Conservation (phyloP, 192 early-diverging fungal genomes). For the Coemansia guatemalensis region DNA sequence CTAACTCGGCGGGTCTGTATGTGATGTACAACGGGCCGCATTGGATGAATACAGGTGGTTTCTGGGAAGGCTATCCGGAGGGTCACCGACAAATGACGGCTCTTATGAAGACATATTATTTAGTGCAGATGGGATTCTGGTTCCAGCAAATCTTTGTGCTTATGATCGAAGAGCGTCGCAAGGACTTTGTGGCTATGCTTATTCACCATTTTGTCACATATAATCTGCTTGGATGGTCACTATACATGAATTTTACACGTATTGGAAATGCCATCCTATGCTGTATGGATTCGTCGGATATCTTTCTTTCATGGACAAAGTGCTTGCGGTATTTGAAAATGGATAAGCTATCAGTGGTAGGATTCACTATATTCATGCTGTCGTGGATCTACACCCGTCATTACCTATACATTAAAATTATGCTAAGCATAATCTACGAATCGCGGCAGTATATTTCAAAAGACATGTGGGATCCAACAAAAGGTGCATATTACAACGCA, state of each 20-base stretch:
- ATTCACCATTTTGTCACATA: slow-evolving; percentile 78
- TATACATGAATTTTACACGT: slow-evolving; percentile 68
- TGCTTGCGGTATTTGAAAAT: slow-evolving; percentile 71
- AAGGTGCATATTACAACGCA: slow-evolving; percentile 29
- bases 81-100: slow-evolving; percentile 57
- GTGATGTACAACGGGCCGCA: slow-evolving; percentile 67
- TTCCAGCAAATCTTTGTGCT: slow-evolving; percentile 76
- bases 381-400: slow-evolving; percentile 78
- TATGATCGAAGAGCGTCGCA: slow-evolving; percentile 70
- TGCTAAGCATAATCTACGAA: slow-evolving; percentile 58
- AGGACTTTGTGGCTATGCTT: slow-evolving; percentile 71
- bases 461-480: slow-evolving; percentile 27
- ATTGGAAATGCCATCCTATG: slow-evolving; percentile 79
- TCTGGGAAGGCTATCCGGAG: slow-evolving; percentile 69
- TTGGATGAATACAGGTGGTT: slow-evolving; percentile 70
- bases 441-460: slow-evolving; percentile 20
- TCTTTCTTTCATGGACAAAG: slow-evolving; percentile 76
- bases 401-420: slow-evolving; percentile 67
- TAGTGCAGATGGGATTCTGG: slow-evolving; percentile 77
- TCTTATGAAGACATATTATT: slow-evolving; percentile 69
- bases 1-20: slow-evolving; percentile 63
- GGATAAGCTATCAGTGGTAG: slow-evolving; percentile 55
- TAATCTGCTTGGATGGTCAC: slow-evolving; percentile 62
- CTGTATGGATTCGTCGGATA: slow-evolving; percentile 78
- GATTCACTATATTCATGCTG: slow-evolving; percentile 68